Evolutionary conservation across 176 grass and related monocot genomes (phyloP).

Genomic region (Raddia guianensis): DNA sequence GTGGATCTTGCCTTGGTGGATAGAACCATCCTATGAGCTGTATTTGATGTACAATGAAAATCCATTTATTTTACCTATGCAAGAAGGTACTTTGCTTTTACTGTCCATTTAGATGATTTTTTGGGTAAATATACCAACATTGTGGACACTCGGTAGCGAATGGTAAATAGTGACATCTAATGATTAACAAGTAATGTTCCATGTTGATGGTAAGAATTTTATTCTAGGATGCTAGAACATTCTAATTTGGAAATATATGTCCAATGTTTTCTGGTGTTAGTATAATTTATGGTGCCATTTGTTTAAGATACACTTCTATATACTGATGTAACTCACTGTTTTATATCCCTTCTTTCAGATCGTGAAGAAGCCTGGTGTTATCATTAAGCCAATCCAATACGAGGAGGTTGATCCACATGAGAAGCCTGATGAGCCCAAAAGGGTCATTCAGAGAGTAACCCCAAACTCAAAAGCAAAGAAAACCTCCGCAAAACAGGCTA

Average conservation of each 20-base stretch:
- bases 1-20: neutral
- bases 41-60: conserved; percentile 17
- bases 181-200: neutral
- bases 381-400: conserved; percentile 84
- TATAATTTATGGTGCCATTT: neutral
- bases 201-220: conserved; percentile 10
- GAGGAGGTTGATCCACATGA: conserved; percentile 79
- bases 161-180: conserved; percentile 8
- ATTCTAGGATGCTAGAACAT: neutral
- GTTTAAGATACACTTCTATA: conserved; percentile 7
- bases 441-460: conserved; percentile 62
- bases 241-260: neutral
- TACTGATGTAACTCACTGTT: conserved; percentile 12
- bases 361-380: conserved; percentile 87
- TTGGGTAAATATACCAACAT: neutral
- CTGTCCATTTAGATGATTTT: neutral
- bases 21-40: neutral
- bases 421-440: conserved; percentile 66
- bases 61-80: neutral
- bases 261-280: neutral
- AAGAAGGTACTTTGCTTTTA: neutral
- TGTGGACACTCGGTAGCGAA: neutral
- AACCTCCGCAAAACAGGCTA: conserved; percentile 29
- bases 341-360: conserved; percentile 49
- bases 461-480: conserved; percentile 57